A percentile compares a stretch with the other conserved stretches of the same genome.
Conservation (phyloP, 2,329 filamentous ascomycete genomes). For the Fusarium succisae region DNA sequence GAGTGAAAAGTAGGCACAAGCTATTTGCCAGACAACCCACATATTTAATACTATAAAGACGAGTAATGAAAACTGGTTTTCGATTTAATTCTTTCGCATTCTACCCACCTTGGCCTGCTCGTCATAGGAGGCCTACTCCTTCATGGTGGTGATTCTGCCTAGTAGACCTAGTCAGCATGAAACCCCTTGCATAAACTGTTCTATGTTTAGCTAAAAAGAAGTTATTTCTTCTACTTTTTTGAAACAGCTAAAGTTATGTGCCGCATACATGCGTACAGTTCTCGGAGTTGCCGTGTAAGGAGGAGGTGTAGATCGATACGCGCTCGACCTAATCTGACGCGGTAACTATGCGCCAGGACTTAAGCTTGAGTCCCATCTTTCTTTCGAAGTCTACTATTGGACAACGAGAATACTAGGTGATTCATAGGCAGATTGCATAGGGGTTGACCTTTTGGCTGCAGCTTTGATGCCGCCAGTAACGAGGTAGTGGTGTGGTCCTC, state of each 20-base stretch:
- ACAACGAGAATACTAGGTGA: too few relatives aligned
- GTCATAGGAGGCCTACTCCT: neutral
- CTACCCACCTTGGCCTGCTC: neutral
- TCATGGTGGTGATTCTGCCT: neutral
- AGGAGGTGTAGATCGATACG: too few relatives aligned
- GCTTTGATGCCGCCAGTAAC: too few relatives aligned
- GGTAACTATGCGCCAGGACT: neutral
- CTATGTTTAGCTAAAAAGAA: neutral
- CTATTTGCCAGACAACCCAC: neutral
- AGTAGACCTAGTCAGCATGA: neutral
- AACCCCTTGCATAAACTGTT: neutral
- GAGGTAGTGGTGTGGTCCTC: too few relatives aligned
- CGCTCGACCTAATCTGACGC: neutral
- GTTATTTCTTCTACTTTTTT: neutral
- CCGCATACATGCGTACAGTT: neutral
- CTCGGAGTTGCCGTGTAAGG: neutral
- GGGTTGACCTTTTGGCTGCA: too few relatives aligned
- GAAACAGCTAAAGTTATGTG: neutral
- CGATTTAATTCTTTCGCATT: neutral
- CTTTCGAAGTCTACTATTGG: neutral
- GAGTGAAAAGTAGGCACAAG: neutral
- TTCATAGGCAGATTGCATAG: too few relatives aligned
- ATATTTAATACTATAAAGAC: neutral
- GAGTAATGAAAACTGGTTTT: neutral
- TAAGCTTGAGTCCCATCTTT: neutral